A percentile compares a stretch with the other conserved stretches of the same genome.
These are phyloP conservation scores for Claviceps paspali DNA, from an alignment of 2,329 filamentous ascomycete genomes.

Conservation along the genomic window DNA sequence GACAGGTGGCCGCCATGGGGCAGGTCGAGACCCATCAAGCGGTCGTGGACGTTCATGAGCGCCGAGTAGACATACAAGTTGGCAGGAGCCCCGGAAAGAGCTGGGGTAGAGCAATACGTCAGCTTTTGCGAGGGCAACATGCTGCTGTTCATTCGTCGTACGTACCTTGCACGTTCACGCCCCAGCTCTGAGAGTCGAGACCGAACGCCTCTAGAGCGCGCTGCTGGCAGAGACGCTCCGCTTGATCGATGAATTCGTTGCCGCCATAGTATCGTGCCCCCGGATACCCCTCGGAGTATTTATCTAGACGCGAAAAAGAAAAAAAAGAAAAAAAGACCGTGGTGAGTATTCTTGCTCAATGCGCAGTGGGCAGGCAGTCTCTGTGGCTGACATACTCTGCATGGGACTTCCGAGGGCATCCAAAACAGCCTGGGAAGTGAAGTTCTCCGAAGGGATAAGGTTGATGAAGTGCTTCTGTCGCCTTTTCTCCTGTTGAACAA, in stretches of 20 bases:
- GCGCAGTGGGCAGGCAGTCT: no score
- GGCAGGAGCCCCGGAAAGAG: conserved; percentile 57
- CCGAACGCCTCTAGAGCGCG: conserved; percentile 79
- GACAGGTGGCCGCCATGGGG: conserved; percentile 93
- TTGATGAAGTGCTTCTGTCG: conserved; percentile 98
- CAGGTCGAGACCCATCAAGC: conserved; percentile 91
- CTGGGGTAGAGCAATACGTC: conserved; percentile 24
- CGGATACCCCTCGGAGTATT: conserved; percentile 97
- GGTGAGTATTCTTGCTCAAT: background rate
- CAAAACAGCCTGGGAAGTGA: conserved; percentile 82
- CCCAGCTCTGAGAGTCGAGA: conserved; percentile 75
- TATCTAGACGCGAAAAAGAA: conserved; percentile 52
- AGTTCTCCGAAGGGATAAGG: conserved; percentile 89
- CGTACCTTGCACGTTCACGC: conserved; percentile 85
- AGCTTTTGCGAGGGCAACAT: background rate
- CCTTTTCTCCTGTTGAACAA: conserved; percentile 61
- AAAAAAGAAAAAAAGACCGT: no score
- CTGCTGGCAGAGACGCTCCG: conserved; percentile 79
- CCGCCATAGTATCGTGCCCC: conserved; percentile 93
- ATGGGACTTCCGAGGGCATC: conserved; percentile 87
- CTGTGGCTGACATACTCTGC: conserved; percentile 50
- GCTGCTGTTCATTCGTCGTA: conserved; percentile 3
- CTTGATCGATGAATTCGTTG: conserved; percentile 88
- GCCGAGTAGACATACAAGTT: conserved; percentile 94
- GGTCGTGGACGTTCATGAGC: conserved; percentile 79